Conservation (phyloP, 495 filamentous ascomycete genomes). For the Aspergillus egyptiacus region DNA sequence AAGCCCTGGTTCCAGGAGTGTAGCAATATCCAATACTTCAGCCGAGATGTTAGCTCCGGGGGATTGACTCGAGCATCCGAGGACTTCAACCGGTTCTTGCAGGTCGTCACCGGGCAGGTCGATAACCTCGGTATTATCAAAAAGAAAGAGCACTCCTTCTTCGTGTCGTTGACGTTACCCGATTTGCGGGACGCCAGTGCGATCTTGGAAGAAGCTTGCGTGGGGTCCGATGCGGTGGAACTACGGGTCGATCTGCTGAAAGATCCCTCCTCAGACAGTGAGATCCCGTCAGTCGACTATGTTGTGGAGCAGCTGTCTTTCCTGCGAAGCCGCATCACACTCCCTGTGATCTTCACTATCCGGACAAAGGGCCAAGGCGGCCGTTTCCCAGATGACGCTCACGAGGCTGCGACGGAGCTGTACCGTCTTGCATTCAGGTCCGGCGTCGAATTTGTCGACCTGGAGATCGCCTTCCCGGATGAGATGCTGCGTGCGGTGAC, state of each 20-base stretch:
- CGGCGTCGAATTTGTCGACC: conserved; percentile 85
- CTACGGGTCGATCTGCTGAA: conserved; percentile 86
- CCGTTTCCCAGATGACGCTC: conserved; percentile 73
- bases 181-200: conserved; percentile 57
- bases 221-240: conserved; percentile 92
- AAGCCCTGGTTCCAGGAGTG: conserved; percentile 90
- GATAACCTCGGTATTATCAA: conserved; percentile 59
- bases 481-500: conserved; percentile 60
- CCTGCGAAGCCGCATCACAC: conserved; percentile 63
- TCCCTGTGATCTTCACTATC: conserved; percentile 91
- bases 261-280: conserved; percentile 56
- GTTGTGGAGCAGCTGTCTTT: conserved; percentile 76
- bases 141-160: conserved; percentile 77
- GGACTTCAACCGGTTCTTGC: conserved; percentile 76
- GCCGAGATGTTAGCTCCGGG: conserved; percentile 52
- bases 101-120: conserved; percentile 61
- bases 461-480: conserved; percentile 84
- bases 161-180: conserved; percentile 83
- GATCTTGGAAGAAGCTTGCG: conserved; percentile 62
- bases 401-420: conserved; percentile 61
- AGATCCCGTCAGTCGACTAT: conserved; percentile 63
- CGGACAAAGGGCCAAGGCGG: conserved; percentile 83
- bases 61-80: conserved; percentile 56
- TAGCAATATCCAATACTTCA: conserved; percentile 93
- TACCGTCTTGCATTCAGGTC: conserved; percentile 74